Base-by-base conservation (phyloP, 805 yeast species). In the Yamadazyma kitorensis region DNA sequence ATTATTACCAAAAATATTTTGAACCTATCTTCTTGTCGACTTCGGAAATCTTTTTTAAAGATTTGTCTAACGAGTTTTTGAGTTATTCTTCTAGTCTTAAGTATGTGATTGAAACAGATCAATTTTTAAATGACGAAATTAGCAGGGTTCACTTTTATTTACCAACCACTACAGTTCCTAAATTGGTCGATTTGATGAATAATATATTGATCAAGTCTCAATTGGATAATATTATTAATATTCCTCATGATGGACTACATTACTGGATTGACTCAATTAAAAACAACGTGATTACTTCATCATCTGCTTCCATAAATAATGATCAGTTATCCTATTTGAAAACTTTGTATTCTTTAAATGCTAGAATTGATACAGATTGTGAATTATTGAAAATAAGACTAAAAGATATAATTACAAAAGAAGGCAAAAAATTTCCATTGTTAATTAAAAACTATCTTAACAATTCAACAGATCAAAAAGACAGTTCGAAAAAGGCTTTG, bases 41-140 rank as follows among this genome's bases (percentile, higher is more conserved):
- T 20, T 75, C 91, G 1, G 73, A 68, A 36, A 55, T 58, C 1
- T 86, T 73, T 52, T 89, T 82, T 51, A 50, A 61, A 10, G 52
- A 51, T 6, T 59, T 74, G 9, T 67, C 83, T 0, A 51, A 44
- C 3, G 74, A 73, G 11, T 55, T 74, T 22, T 48, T 77, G 28
- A 65, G 22, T 42, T 52, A 29, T 54, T 57, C 35, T 54, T 74
- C 48, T 37, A 86, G 89, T 1, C 51, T 79, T 0, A 59, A 70
- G 2, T 84, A 81, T 48, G 49, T 87, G 26, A 61, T 64, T 6
- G 72, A 67, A 28, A 67, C 77, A 4, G 57, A 68, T 27, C 70
- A 68, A 17, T 65, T 86, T 39, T 68, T 85, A 4, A 60, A 63
- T 16, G 83, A 76, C 24, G 96, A 88, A 55, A 77, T 74, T 40